Evolutionary conservation across 192 early-diverging fungal genomes (phyloP).

Genomic region (Dissophora ornata): DNA sequence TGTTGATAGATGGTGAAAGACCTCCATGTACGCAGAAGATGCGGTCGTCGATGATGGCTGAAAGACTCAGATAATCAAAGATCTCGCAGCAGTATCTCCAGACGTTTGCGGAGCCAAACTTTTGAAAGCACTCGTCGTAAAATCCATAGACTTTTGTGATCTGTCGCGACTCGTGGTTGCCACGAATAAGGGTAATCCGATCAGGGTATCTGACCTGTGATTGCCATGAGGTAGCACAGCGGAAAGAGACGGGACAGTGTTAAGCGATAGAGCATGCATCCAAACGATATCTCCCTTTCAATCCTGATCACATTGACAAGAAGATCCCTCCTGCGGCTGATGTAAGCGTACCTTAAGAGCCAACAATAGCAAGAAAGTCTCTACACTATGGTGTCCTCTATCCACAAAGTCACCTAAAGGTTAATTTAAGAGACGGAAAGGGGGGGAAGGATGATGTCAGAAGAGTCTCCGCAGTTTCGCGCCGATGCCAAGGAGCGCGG

Average conservation of each 20-base stretch:
- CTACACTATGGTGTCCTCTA: slow-evolving; percentile 95
- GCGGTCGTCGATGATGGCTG: slow-evolving; percentile 93
- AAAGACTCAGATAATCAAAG: slow-evolving; percentile 95
- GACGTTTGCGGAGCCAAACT: slow-evolving; percentile 95
- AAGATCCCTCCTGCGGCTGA: too few relatives aligned
- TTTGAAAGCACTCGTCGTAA: slow-evolving; percentile 96
- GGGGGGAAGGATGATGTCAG: neutral
- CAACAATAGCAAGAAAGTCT: slow-evolving; percentile 95
- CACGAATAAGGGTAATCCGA: slow-evolving; percentile 91
- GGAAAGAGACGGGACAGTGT: too few relatives aligned
- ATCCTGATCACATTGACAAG: too few relatives aligned
- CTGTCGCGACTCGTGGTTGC: slow-evolving; percentile 94
- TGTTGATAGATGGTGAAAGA: slow-evolving; percentile 91
- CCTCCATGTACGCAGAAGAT: slow-evolving; percentile 98
- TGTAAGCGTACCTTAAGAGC: slow-evolving; percentile 91
- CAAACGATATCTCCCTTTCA: too few relatives aligned
- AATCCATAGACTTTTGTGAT: slow-evolving; percentile 99
- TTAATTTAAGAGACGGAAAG: neutral
- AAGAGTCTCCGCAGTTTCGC: too few relatives aligned
- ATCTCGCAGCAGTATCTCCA: slow-evolving; percentile 99
- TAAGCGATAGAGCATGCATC: too few relatives aligned
- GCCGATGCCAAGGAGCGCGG: too few relatives aligned
- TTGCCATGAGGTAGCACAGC: too few relatives aligned
- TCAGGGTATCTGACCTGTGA: slow-evolving; percentile 84
- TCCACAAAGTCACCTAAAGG: slow-evolving; percentile 93